Evolutionary conservation across 352 stramenopile genomes (phyloP), one percentile per base, ranked within the genome.

Genomic region (Pythium sukuiense): DNA sequence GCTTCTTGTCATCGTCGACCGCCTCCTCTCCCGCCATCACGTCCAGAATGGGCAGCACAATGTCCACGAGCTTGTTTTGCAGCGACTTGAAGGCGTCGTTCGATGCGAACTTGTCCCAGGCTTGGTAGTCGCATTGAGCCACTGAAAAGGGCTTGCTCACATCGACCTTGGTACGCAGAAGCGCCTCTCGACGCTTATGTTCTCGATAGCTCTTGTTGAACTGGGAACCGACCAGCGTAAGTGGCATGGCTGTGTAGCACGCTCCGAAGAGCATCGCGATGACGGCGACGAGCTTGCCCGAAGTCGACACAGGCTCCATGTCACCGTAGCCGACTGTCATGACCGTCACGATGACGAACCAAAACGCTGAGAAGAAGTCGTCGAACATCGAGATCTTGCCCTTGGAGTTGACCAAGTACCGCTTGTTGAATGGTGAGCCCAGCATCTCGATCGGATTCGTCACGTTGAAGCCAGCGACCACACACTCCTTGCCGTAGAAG

Each of bases 121-220:
- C 56, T 37, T 77, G 39, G 24, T 75, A 75, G n/a, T 92, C 81
- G 11, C 57, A 33, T 24, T 63, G 50, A 8, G 74, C 55, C 26
- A 92, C 72, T 9, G 76, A 68, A 27, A 86, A 82, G 0, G 79
- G 81, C 60, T 90, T 89, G 41, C 79, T 85, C 26, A 90, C 84
- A 52, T 92, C 84, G 30, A 81, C 68, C 62, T 92, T 92, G 2
- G 84, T 90, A 43, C 80, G 81, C 26, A 88, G 54, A 24, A 92
- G 65, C 20, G 84, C 85, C 49, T 91, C 83, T 30, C 85, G 79
- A 20, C 81, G 73, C 70, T 90, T 93, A 64, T 93, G 81, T 60
- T 91, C 85, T 27, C 83, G 80, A 54, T 91, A 93, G 62, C 82
- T 90, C 55, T 88, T 89, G 68, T 93, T 91, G 61, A 91, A 93